Conservation (phyloP, 192 early-diverging fungal species). For the Coemansia biformis region DNA sequence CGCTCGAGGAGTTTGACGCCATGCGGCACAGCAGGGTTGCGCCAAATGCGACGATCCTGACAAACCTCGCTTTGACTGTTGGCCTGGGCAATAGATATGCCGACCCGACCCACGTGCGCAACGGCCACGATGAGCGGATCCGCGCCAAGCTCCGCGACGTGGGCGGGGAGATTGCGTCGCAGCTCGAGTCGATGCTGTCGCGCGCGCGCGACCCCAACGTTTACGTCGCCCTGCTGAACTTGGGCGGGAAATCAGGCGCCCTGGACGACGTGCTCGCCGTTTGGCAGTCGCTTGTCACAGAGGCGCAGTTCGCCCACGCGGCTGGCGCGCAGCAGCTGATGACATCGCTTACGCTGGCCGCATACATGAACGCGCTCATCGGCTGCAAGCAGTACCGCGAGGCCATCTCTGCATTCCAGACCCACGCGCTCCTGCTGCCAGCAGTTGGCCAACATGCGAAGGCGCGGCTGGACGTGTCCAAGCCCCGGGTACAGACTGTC, state of each 20-base stretch:
- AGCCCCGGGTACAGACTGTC: constrained; percentile 4
- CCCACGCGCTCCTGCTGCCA: constrained; percentile 5
- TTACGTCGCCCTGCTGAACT: constrained; percentile 27
- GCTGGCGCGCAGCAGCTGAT: constrained; percentile 9
- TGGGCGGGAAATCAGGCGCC: constrained; percentile 8
- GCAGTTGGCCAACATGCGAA: background rate
- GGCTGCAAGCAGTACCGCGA: constrained; percentile 21
- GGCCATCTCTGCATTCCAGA: constrained; percentile 28
- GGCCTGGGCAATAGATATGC: constrained; percentile 21
- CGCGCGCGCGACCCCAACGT: constrained; percentile 24
- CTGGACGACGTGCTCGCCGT: constrained; percentile 16
- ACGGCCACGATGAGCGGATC: background rate
- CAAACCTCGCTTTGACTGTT: constrained; percentile 31
- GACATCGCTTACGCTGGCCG: constrained; percentile 29
- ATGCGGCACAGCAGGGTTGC: constrained; percentile 16
- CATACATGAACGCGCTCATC: constrained; percentile 39
- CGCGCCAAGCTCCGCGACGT: background rate
- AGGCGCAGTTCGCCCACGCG: constrained; percentile 5
- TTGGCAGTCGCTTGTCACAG: constrained; percentile 27
- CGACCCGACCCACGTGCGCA: background rate
- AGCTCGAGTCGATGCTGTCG: constrained; percentile 28
- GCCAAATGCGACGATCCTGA: constrained; percentile 29
- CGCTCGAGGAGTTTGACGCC: constrained; percentile 28
- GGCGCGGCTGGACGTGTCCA: background rate
- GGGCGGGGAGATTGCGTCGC: constrained; percentile 6